Evolutionary conservation across 306 rosid species (phyloP).

Genomic region (Prunus campanulata): DNA sequence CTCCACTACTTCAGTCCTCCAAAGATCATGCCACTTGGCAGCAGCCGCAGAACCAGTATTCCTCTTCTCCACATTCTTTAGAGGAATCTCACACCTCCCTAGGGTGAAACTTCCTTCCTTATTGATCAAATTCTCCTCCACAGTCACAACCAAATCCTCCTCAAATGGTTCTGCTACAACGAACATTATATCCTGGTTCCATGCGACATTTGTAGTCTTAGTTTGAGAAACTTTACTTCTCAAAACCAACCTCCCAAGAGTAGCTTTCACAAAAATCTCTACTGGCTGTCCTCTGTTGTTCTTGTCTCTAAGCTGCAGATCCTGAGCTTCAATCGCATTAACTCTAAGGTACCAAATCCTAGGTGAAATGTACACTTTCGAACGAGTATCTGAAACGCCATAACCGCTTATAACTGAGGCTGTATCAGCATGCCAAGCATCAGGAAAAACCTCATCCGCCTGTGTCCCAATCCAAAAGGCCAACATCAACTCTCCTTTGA

Average conservation of each 20-base stretch:
- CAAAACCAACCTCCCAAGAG: neutral
- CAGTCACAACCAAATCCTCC: neutral
- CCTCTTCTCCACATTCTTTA: neutral
- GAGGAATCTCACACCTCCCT: neutral
- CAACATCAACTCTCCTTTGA: slow-evolving; percentile 24
- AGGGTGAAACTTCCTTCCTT: neutral
- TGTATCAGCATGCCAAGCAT: slow-evolving; percentile 29
- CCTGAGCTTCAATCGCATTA: slow-evolving; percentile 6
- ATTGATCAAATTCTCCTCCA: neutral
- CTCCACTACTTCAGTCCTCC: neutral
- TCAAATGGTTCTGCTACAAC: slow-evolving; percentile 1
- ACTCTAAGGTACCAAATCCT: slow-evolving; percentile 39
- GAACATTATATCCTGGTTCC: slow-evolving; percentile 19
- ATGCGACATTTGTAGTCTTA: neutral
- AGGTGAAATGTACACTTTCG: slow-evolving; percentile 25
- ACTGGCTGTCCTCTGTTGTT: neutral
- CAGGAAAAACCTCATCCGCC: neutral
- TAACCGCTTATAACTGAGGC: neutral
- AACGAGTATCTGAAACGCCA: slow-evolving; percentile 10
- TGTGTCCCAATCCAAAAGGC: slow-evolving; percentile 44
- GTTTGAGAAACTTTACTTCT: neutral
- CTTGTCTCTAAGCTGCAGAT: neutral
- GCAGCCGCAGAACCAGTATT: neutral
- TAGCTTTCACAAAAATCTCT: neutral
- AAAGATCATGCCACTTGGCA: neutral